phyloP scores from a whole-genome alignment of 2,329 filamentous ascomycete species.

The Myriosclerotinia duriaeana region DNA sequence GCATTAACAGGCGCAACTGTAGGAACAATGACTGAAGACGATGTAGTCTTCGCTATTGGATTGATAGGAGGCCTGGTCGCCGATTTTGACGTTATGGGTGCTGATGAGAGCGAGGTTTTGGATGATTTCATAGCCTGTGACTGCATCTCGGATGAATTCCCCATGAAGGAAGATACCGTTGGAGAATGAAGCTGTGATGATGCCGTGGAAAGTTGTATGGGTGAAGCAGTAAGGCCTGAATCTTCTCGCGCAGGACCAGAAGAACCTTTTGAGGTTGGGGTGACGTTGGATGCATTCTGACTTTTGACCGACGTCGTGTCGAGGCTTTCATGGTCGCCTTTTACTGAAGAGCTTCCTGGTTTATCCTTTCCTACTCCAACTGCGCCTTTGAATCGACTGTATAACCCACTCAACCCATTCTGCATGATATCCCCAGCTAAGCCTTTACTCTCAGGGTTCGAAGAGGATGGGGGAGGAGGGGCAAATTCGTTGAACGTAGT shows the following conservation, averaged over 20 bases:
- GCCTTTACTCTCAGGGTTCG: constrained; percentile 64
- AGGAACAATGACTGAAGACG: constrained; percentile 42
- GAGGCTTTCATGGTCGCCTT: constrained; percentile 47
- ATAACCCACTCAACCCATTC: constrained; percentile 84
- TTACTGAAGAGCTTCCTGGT: constrained; percentile 37
- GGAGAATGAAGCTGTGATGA: constrained; percentile 40
- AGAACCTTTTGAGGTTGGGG: constrained; percentile 46
- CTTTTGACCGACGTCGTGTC: constrained; percentile 48
- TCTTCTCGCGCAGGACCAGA: constrained; percentile 46
- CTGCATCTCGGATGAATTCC: constrained; percentile 36
- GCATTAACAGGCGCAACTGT: constrained; percentile 52
- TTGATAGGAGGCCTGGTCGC: constrained; percentile 36
- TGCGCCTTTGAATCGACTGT: constrained; percentile 78
- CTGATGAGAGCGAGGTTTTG: constrained; percentile 36
- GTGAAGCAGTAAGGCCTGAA: constrained; percentile 43
- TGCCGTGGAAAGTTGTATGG: constrained; percentile 34
- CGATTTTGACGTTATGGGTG: constrained; percentile 37
- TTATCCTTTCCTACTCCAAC: constrained; percentile 69
- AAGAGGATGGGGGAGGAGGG: constrained; percentile 60
- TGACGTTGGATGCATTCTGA: constrained; percentile 41
- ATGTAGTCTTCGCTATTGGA: constrained; percentile 38
- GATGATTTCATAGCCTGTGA: constrained; percentile 40
- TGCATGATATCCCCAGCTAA: constrained; percentile 73
- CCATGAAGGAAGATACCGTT: constrained; percentile 36
- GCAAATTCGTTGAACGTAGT: constrained; percentile 95